These are phyloP conservation scores for Tolypocladium tundrense DNA, from an alignment of 2,329 filamentous ascomycete species.

Conservation along the genomic window DNA sequence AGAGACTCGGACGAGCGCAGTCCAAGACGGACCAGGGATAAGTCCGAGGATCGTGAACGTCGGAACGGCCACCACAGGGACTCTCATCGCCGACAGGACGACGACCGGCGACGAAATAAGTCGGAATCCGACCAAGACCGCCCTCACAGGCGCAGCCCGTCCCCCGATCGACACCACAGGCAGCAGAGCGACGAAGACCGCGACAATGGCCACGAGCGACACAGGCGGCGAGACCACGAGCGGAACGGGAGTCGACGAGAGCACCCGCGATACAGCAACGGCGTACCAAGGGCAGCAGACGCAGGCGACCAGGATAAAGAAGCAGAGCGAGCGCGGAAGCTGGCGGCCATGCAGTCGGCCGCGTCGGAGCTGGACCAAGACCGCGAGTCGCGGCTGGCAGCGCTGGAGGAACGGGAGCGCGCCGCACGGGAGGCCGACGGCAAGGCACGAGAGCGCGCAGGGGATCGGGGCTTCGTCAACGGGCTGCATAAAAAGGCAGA, in stretches of 20 bases:
- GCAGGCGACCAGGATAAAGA: conserved; percentile 24
- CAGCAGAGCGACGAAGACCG: background rate
- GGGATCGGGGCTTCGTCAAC: conserved; percentile 54
- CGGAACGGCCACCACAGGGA: conserved; percentile 6
- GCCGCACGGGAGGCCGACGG: conserved; percentile 58
- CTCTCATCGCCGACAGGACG: conserved; percentile 12
- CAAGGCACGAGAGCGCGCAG: conserved; percentile 48
- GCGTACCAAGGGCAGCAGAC: conserved; percentile 1
- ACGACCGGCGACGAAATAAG: conserved; percentile 14
- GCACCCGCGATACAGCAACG: conserved; percentile 3
- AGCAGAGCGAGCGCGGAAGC: conserved; percentile 53
- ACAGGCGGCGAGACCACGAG: background rate
- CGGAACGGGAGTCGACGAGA: background rate
- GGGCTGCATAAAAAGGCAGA: conserved; percentile 50
- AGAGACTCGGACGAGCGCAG: conserved; percentile 14
- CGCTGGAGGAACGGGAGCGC: conserved; percentile 55
- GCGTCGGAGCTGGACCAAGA: conserved; percentile 61
- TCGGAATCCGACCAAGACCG: conserved; percentile 5
- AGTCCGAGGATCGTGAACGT: conserved; percentile 10
- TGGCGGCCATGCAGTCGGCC: conserved; percentile 64
- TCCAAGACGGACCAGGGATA: conserved; percentile 8
- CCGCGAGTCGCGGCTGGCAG: conserved; percentile 56
- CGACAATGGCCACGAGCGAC: background rate
- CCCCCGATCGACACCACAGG: background rate
- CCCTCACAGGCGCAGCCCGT: conserved; percentile 2